These are phyloP conservation scores for Rehmannia glutinosa DNA, from an alignment of 257 asterid genomes.

Conservation along the genomic window DNA sequence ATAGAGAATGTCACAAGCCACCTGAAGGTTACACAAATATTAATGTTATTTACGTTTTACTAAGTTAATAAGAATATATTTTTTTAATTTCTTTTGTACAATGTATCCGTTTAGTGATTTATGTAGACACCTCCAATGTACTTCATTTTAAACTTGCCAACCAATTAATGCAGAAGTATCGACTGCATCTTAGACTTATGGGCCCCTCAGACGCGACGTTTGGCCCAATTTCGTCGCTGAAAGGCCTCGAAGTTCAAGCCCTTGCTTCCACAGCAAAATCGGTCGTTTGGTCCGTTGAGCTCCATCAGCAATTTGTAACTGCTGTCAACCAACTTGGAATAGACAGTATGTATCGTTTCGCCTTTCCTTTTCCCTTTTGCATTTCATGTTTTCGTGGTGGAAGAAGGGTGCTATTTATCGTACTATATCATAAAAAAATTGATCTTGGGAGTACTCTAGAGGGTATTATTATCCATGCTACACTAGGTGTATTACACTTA, in stretches of 20 bases:
- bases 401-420: no score
- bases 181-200: slow-evolving; percentile 68
- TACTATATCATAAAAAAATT: no score
- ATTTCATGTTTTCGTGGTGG: no score
- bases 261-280: slow-evolving; percentile 60
- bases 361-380: no score
- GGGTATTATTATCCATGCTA: no score
- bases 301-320: slow-evolving; percentile 54
- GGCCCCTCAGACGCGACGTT: slow-evolving; percentile 48
- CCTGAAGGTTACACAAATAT: slow-evolving; percentile 55
- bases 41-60: not conserved
- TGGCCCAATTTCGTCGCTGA: slow-evolving; percentile 48
- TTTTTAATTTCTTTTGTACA: not conserved
- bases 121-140: not conserved
- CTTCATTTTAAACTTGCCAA: not conserved
- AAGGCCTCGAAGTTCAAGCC: slow-evolving; percentile 66
- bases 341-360: slow-evolving; percentile 34
- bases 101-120: no score
- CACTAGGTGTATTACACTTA: no score
- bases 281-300: slow-evolving; percentile 59
- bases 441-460: no score
- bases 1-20: slow-evolving; percentile 91
- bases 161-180: slow-evolving; percentile 60
- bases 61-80: not conserved
- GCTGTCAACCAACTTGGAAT: slow-evolving; percentile 55